phyloP scores from a whole-genome alignment of 2,329 filamentous ascomycete species.

The Aspergillus japonicus region DNA sequence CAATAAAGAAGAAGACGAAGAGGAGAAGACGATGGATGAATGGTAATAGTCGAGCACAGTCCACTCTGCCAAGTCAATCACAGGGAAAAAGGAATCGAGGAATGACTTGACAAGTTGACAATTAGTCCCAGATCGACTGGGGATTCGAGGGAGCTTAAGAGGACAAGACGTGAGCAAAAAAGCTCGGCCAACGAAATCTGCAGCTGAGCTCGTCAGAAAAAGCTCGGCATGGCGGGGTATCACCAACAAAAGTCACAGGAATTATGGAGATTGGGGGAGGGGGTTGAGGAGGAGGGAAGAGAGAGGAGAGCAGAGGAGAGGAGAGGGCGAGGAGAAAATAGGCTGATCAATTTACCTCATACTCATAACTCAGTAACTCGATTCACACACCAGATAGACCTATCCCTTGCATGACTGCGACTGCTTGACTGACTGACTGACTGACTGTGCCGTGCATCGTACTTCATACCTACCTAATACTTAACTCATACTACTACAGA shows the following conservation, averaged over 20 bases:
- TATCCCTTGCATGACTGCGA: conserved; percentile 10
- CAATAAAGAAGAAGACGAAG: not conserved
- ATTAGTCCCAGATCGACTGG: not conserved
- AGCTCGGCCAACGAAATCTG: not conserved
- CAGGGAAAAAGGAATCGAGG: not conserved
- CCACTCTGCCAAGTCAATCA: not conserved
- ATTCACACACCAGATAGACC: not conserved
- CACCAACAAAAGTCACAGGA: conserved; percentile 1
- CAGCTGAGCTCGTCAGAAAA: conserved; percentile 3
- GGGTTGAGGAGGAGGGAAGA: not conserved
- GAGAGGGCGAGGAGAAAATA: not conserved
- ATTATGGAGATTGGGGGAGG: not conserved
- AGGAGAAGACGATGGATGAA: not conserved
- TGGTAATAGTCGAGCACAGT: not conserved
- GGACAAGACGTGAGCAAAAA: not conserved
- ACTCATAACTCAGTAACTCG: not conserved
- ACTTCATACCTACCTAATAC: too few relatives aligned
- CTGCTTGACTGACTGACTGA: too few relatives aligned
- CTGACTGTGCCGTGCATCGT: too few relatives aligned
- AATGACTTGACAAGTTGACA: not conserved
- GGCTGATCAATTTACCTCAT: conserved; percentile 2
- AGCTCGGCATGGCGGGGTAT: conserved; percentile 16
- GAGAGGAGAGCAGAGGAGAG: too few relatives aligned
- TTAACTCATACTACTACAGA: too few relatives aligned
- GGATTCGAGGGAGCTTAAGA: not conserved